Base-by-base conservation (phyloP, 371 early-diverging fungal species). In the Cladochytrium tenue region DNA sequence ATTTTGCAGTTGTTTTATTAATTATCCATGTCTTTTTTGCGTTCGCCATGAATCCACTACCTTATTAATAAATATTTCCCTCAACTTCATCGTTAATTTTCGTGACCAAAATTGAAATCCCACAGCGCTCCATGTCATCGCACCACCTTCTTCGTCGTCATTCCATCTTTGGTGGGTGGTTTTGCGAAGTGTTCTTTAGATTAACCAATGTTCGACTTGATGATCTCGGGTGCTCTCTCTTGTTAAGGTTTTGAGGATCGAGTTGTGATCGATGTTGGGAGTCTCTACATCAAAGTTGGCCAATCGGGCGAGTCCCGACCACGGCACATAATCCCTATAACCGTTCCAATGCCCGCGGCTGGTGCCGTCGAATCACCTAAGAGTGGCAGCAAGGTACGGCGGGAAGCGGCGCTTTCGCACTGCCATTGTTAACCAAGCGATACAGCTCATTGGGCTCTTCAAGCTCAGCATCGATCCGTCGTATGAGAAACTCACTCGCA, bases 231-330 rank as follows among this genome's bases (percentile, higher is more conserved):
- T 43, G 43, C 43, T 43, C 43, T 7, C 43, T 5, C 35, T 32
- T 25, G 26, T 20, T n/a, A 43, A 69, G 69, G 69, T 13, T 69
- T 61, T 62, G 94, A 93, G 75, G 94, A 94, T 66, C 85, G 92
- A 31, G 87, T 95, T 31, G 90, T 95, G 7, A 81, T 95, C 17
- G 94, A 95, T 72, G 80, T 95, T 64, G 94, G 95, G 10, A 87
- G 92, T 0, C 74, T 87, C 25, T 90, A 89, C 67, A 81, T 94
- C 64, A 92, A 92, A 50, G 91, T 90, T 70, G 96, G 96, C 0
- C 91, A 93, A 74, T 91, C 93, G 23, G 93, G 94, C 28, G 95
- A 95, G 74, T 76, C 89, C 25, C 80, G 84, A 35, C 96, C 96
- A 17, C 81, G 93, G 32, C 87, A 89, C 64, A 78, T 87, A 32